Percentiles rank a stretch among this genome's conserved stretches.
These are phyloP conservation scores for Aspergillus viridinutans DNA, from an alignment of 2,329 filamentous ascomycete species.

Conservation along the genomic window DNA sequence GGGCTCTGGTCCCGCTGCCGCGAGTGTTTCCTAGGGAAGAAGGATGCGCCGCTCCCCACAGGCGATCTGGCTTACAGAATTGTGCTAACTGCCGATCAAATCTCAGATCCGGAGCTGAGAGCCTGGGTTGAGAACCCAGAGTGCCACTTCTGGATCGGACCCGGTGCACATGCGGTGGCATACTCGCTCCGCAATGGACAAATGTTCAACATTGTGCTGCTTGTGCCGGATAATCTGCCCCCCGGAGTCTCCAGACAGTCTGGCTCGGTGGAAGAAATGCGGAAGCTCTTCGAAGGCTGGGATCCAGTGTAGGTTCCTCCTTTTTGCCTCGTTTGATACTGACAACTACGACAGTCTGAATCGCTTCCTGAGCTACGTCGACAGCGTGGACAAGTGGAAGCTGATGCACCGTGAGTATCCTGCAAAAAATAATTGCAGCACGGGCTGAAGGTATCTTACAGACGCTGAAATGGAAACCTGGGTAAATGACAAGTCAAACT, in stretches of 20 bases:
- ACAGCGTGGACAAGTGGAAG: slow-evolving; percentile 65
- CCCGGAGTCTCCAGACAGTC: slow-evolving; percentile 48
- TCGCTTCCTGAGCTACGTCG: slow-evolving; percentile 48
- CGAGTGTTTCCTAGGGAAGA: slow-evolving; percentile 43
- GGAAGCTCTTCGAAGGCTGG: slow-evolving; percentile 57
- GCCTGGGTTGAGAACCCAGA: slow-evolving; percentile 51
- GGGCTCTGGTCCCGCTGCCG: slow-evolving; percentile 60
- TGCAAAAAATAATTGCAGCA: not conserved
- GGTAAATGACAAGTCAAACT: slow-evolving; percentile 51
- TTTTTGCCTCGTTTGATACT: not conserved
- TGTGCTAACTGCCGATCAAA: slow-evolving; percentile 50
- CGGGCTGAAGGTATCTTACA: slow-evolving; percentile 9
- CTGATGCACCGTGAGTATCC: slow-evolving; percentile 48
- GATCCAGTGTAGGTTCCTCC: slow-evolving; percentile 48
- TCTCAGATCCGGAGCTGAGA: slow-evolving; percentile 49
- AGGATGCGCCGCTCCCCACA: slow-evolving; percentile 52
- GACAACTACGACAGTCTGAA: slow-evolving; percentile 22
- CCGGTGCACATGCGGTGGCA: slow-evolving; percentile 57
- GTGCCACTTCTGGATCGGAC: slow-evolving; percentile 62
- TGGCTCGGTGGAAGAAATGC: slow-evolving; percentile 60
- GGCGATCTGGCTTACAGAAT: slow-evolving; percentile 65
- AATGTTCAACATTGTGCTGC: slow-evolving; percentile 63
- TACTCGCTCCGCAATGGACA: slow-evolving; percentile 55
- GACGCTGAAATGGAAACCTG: slow-evolving; percentile 51
- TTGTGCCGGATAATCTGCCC: slow-evolving; percentile 61